Evolutionary conservation across 805 yeast species (phyloP), one percentile per base, ranked within the genome.

Genomic region (Candida pseudofarinosa): DNA sequence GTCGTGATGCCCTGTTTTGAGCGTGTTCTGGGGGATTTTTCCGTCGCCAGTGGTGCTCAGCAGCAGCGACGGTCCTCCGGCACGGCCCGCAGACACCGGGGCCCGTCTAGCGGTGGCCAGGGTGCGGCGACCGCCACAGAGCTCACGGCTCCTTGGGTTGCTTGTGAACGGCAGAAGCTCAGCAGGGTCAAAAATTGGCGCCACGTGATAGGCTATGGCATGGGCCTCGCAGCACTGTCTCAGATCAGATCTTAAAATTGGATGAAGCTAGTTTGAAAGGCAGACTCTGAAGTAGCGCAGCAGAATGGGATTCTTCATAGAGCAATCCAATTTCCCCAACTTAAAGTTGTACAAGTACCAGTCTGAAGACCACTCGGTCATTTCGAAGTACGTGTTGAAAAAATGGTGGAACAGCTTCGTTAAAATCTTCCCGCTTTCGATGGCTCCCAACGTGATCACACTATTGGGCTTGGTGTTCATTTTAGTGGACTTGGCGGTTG

Each of bases 381-480:
- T 83, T 19, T 84, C 97, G 10, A 83, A 81, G 58, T 80, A 80
- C 53, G 63, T 89, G 12, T 71, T 90, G 53, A 88, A 87, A 57
- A 87, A 84, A 40, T 90, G 88, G 71, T 91, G 97, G 93, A 63
- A 71, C 40, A 63, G 72, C 47, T 83, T 88, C 58, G 90, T 84
- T 28, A 60, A 69, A 37, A 67, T 88, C 30, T 88, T 90, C 67
- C 98, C 98, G 2, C 43, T 74, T 47, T 82, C 82, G 77, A 80
- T 91, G 84, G 97, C 97, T 3, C 99, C 99, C 5, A 91, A 91
- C 61, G 80, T 86, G 58, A 84, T 90, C 42, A 91, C 98, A 0
- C 66, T 91, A 20, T 66, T 77, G 10, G 98, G 98, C 0, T 74
- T 91, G 47, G 54, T 73, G 19, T 91, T 89, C 59, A 79, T 90